phyloP scores from a whole-genome alignment of 495 filamentous ascomycete genomes.

The Aspergillus asperescens region DNA sequence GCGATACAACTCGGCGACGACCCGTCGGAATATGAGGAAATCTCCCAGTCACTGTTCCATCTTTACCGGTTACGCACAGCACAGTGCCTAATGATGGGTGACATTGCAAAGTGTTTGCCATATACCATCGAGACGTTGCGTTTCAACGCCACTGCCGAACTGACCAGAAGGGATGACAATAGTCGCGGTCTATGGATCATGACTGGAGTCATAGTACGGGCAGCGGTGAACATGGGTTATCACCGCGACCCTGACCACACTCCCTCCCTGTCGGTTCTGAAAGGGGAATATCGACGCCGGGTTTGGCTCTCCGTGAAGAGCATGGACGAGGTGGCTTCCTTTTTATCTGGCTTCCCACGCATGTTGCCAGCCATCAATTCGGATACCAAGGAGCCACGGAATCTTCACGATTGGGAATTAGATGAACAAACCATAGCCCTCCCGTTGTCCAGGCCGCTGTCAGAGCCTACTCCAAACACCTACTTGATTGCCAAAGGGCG shows the following conservation, averaged over 20 bases:
- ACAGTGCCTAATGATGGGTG: slow-evolving; percentile 36
- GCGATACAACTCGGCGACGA: slow-evolving; percentile 3
- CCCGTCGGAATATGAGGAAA: slow-evolving; percentile 5
- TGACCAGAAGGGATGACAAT: slow-evolving; percentile 30
- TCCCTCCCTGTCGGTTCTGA: slow-evolving; percentile 42
- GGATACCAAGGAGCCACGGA: slow-evolving; percentile 38
- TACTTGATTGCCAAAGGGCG: slow-evolving; percentile 13
- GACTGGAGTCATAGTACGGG: slow-evolving; percentile 29
- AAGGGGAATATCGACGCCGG: slow-evolving; percentile 52
- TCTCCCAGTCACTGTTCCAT: slow-evolving; percentile 9
- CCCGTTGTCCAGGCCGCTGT: slow-evolving; percentile 19
- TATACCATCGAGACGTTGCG: slow-evolving; percentile 41
- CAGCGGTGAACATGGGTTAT: slow-evolving; percentile 45
- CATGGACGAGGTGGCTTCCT: slow-evolving; percentile 45
- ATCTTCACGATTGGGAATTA: slow-evolving; percentile 33
- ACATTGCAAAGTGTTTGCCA: slow-evolving; percentile 38
- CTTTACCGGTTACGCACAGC: slow-evolving; percentile 29
- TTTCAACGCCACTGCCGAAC: slow-evolving; percentile 37
- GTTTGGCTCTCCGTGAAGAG: slow-evolving; percentile 48
- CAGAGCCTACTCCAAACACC: slow-evolving; percentile 16
- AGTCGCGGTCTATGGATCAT: slow-evolving; percentile 39
- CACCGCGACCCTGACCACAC: slow-evolving; percentile 46
- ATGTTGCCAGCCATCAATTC: slow-evolving; percentile 25
- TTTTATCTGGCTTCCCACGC: slow-evolving; percentile 37
- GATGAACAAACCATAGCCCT: slow-evolving; percentile 17